Base-by-base conservation (phyloP, 2,329 filamentous ascomycete species). In the Colletotrichum godetiae region DNA sequence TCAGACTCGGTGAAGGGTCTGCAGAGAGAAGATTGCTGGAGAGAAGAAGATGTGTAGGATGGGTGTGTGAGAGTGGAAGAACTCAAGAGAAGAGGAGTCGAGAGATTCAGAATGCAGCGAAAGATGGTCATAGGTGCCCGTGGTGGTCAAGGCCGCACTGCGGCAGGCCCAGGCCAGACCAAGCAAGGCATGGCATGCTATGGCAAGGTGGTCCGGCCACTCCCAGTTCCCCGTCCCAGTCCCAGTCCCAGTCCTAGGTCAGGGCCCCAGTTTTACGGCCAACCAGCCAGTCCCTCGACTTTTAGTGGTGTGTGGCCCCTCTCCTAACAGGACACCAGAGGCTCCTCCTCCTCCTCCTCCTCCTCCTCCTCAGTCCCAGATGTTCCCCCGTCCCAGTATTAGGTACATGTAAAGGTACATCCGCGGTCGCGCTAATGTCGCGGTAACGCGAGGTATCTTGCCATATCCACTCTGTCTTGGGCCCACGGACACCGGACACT, bases 81-180 rank as follows among this genome's bases (percentile, higher is more conserved):
- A 73, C 57, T 64, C 68, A 73, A 59, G 72, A 70, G 58, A 74
- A 73, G 72, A 74, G 72, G 72, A 74, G 72, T 73, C 27, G 68
- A 74, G 60, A 57, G 60, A 66, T 60, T 49, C 67, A 71, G 67
- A 63, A 46, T 31, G 52, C 71, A 66, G 67, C 31, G 66, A 64
- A 59, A 56, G 71, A 65, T 66, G 71, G 71, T 66, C 67, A 66
- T 70, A 70, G 70, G 57, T 42, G 37, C 37, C 13, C 13, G 37
- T 49, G 42, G 42, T 68, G 67, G 70, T 73, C 67, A 73, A 65
- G 70, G 55, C 70, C 67, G 58, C 63, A 57, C 52, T 33, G 62
- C 61, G 63, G 71, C 60, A 73, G 67, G 61, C 71, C 66, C 49
- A 72, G 60, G 67, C 70, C 55, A 70, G 70, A 60, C 67, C 33